Conservation (phyloP, 176 grass and related monocot species). For the Oryza rufipogon region DNA sequence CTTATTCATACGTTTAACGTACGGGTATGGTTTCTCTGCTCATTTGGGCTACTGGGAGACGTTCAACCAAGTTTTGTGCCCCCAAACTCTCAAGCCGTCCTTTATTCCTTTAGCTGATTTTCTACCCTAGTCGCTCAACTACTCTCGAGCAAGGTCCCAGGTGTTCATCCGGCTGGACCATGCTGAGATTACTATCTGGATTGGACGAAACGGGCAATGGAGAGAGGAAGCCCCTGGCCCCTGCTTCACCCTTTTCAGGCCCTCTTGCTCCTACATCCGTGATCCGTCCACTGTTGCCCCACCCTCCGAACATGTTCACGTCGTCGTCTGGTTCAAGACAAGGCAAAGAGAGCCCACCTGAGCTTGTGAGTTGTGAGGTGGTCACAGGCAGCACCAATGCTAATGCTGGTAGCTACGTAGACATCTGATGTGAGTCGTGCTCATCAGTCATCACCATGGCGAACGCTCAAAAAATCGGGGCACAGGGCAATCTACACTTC, state of each 20-base stretch:
- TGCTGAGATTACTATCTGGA: neutral
- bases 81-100: neutral
- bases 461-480: neutral
- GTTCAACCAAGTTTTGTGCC: neutral
- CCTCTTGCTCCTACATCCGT: constrained; percentile 15
- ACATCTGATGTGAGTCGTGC: constrained; percentile 8
- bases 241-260: neutral
- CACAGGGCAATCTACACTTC: neutral
- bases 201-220: neutral
- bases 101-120: no score
- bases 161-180: neutral
- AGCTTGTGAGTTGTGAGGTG: constrained; percentile 4
- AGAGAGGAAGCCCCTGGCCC: neutral
- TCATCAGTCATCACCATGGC: neutral
- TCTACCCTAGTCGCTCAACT: neutral
- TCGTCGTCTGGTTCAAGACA: constrained; percentile 10
- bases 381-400: neutral
- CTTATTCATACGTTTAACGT: neutral
- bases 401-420: neutral
- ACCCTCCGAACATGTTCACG: constrained; percentile 19
- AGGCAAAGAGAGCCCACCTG: constrained; percentile 12
- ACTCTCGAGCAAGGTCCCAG: neutral
- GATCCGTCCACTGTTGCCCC: neutral
- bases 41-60: neutral
- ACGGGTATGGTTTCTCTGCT: neutral